Evolutionary conservation across 768 basidiomycete genomes (phyloP).

Genomic region (Podaxis carcinomalis): DNA sequence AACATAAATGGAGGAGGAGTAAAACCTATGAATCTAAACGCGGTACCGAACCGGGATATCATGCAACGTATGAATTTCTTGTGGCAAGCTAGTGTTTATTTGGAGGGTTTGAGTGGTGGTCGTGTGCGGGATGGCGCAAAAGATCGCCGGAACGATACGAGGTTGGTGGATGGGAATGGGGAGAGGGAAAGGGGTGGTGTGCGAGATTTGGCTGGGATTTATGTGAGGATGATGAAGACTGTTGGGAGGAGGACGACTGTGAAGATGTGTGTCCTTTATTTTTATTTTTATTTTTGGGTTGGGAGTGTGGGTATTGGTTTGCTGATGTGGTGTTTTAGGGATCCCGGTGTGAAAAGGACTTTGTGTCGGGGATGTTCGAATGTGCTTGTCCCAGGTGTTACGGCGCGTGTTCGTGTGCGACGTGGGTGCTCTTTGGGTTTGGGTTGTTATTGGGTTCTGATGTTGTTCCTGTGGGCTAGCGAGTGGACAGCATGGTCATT

Average conservation of each 20-base stretch:
- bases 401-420: constrained; percentile 60
- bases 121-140: too few relatives aligned
- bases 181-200: background rate
- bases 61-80: constrained; percentile 83
- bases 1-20: background rate
- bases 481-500: constrained; percentile 44
- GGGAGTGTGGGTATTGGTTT: background rate
- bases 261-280: constrained; percentile 54
- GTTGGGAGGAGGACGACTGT: constrained; percentile 77
- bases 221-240: constrained; percentile 59
- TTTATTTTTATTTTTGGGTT: background rate
- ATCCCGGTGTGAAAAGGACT: constrained; percentile 79
- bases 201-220: constrained; percentile 58
- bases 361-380: constrained; percentile 67
- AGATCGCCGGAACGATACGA: background rate
- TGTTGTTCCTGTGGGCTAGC: constrained; percentile 20
- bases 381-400: constrained; percentile 64
- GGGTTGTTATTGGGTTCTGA: background rate
- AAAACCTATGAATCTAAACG: constrained; percentile 41
- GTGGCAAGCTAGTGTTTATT: constrained; percentile 73
- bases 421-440: constrained; percentile 33
- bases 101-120: constrained; percentile 36
- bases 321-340: constrained; percentile 36
- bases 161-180: background rate
- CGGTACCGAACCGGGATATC: constrained; percentile 65